These are phyloP conservation scores for Cichorium intybus DNA, from an alignment of 140 eudicot species.

Conservation along the genomic window DNA sequence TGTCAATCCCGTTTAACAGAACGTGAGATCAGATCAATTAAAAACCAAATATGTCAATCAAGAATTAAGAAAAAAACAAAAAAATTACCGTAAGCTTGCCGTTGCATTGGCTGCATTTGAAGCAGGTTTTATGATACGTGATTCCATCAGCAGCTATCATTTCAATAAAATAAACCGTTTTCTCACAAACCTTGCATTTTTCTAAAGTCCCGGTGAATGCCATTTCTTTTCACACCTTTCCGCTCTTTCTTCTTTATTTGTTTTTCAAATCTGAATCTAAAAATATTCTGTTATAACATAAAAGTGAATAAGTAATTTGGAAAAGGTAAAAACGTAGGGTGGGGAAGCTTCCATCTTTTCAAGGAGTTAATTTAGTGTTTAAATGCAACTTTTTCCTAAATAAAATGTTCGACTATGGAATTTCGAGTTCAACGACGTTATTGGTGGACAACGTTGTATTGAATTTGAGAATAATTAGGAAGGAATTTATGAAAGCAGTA, in stretches of 20 bases:
- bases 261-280: slow-evolving; percentile 4
- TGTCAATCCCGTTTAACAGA: neutral
- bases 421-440: slow-evolving; percentile 17
- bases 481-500: neutral
- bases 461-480: slow-evolving; percentile 8
- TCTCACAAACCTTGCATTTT: slow-evolving; percentile 86
- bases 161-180: slow-evolving; percentile 71
- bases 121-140: slow-evolving; percentile 73
- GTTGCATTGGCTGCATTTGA: slow-evolving; percentile 75
- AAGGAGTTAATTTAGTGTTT: slow-evolving; percentile 19
- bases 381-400: slow-evolving; percentile 8
- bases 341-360: slow-evolving; percentile 20
- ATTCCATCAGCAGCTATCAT: slow-evolving; percentile 77
- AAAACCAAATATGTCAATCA: neutral
- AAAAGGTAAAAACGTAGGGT: slow-evolving; percentile 18
- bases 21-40: neutral
- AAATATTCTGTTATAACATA: neutral
- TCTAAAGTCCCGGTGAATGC: slow-evolving; percentile 61
- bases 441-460: slow-evolving; percentile 17
- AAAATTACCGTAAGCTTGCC: slow-evolving; percentile 61
- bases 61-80: neutral
- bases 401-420: slow-evolving; percentile 13
- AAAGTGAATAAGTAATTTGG: neutral
- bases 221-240: slow-evolving; percentile 34
- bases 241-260: slow-evolving; percentile 13